Evolutionary conservation across 139 green algal genomes (phyloP).

Genomic region (Chlorella sp.): DNA sequence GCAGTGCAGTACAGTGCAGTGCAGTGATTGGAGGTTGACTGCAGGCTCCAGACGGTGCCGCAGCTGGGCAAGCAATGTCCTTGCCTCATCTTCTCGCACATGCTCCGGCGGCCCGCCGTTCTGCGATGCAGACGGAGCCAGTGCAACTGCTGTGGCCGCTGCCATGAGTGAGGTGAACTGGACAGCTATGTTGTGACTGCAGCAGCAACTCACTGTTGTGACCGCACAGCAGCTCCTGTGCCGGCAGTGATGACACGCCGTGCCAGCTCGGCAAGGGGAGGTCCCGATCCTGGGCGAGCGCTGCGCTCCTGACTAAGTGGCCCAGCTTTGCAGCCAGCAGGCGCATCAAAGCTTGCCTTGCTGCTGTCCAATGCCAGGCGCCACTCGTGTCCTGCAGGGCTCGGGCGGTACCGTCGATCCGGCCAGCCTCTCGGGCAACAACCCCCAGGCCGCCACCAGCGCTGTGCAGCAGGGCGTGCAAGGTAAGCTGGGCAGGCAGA

Average conservation of each 20-base stretch:
- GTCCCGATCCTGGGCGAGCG: too few species aligned
- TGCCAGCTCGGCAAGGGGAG: neutral
- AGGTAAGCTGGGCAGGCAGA: neutral
- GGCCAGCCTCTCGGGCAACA: neutral
- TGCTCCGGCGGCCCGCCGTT: too few species aligned
- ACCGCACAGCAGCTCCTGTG: neutral
- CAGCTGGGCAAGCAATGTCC: too few species aligned
- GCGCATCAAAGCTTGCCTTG: neutral
- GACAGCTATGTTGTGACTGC: neutral
- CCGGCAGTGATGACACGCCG: neutral
- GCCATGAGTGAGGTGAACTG: neutral
- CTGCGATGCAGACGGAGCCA: neutral
- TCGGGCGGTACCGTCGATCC: conserved; percentile 21
- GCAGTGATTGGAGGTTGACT: too few species aligned
- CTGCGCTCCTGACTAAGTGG: neutral
- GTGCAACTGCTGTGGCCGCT: neutral
- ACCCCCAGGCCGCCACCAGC: neutral
- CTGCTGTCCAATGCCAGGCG: neutral
- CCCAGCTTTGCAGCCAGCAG: too few species aligned
- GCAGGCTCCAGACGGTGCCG: too few species aligned
- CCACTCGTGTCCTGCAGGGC: neutral
- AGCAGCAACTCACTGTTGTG: neutral
- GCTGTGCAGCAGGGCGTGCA: conserved; percentile 22
- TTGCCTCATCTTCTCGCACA: too few species aligned
- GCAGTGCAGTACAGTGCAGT: too few species aligned